Base-by-base conservation (phyloP, 306 rosid species). In the Mucuna pruriens region DNA sequence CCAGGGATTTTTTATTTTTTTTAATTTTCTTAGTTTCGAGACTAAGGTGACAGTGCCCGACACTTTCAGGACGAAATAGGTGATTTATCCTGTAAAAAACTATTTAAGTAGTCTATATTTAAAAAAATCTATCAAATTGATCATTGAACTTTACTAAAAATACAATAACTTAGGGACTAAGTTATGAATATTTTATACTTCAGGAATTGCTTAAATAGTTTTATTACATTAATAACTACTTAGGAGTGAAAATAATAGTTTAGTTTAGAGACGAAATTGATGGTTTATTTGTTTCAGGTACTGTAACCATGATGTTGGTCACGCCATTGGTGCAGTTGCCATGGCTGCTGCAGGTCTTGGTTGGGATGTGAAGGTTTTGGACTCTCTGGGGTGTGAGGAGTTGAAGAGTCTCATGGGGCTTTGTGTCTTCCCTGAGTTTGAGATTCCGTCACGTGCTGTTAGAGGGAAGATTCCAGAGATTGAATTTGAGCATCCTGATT, bases 401-500 rank as follows among this genome's bases (percentile, higher is more conserved):
- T 84, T 93, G 91, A 89, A 89, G 87, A 87, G 73, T 85, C 86
- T 95, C 48, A 89, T 93, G 94, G 99, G 99, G 75, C 85, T 93
- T 44, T 87, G 80, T 40, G 74, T 82, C 57, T 86, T 88, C 63
- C 90, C 89, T 2, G 89, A 87, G 23, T 90, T 95, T 20, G 84
- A 89, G 80, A 76, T 82, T 39, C 95, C 97, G 0, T 82, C 90
- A 4, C 77, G 82, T 49, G 90, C 97, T 26, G 88, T 92, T 20
- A 91, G 71, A 78, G 98, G 97, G 60, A 87, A 88, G 85, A 77
- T 92, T 71, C 98, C 97, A 0, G 89, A 82, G 73, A 88, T 93
- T 79, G 97, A 95, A 83, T 95, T 93, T 13, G 99, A 95, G 80
- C 98, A 95, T 72, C 96, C 99, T 4, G 99, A 95, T 91, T 95